Evolutionary conservation across 1,284 basidiomycete genomes (phyloP).

Genomic region (Dichomitus squalens): DNA sequence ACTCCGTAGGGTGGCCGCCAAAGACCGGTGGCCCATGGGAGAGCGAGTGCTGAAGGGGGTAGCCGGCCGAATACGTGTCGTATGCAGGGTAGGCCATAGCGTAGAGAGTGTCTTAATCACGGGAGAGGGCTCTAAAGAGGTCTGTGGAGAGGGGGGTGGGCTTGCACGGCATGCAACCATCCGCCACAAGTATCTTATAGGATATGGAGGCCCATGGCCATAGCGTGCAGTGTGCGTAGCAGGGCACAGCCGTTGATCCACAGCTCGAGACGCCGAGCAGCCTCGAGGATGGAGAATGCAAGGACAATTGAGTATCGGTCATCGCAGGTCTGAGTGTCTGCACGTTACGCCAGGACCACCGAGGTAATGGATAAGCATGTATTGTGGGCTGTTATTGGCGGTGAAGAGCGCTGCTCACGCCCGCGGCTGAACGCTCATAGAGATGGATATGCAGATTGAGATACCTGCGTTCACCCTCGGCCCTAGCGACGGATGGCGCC

Average conservation of each 20-base stretch:
- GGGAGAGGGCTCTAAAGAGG: neutral
- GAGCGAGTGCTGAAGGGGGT: slow-evolving; percentile 32
- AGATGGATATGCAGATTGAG: neutral
- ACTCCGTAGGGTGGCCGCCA: slow-evolving; percentile 24
- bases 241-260: slow-evolving; percentile 2
- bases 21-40: slow-evolving; percentile 30
- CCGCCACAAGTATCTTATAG: neutral
- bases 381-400: neutral
- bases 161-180: neutral
- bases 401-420: slow-evolving; percentile 1
- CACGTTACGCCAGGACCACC: neutral
- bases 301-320: slow-evolving; percentile 8
- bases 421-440: neutral
- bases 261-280: neutral
- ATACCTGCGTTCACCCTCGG: slow-evolving; percentile 2
- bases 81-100: slow-evolving; percentile 40
- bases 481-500: slow-evolving; percentile 1
- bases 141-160: neutral
- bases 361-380: slow-evolving; percentile 7
- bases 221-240: neutral
- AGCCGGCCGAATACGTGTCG: slow-evolving; percentile 31
- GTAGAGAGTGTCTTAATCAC: neutral
- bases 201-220: neutral
- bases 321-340: neutral
- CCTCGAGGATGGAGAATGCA: slow-evolving; percentile 11